Evolutionary conservation across 1,284 basidiomycete genomes (phyloP), one percentile per base, ranked within the genome.

Genomic region (Trametes hirsuta): DNA sequence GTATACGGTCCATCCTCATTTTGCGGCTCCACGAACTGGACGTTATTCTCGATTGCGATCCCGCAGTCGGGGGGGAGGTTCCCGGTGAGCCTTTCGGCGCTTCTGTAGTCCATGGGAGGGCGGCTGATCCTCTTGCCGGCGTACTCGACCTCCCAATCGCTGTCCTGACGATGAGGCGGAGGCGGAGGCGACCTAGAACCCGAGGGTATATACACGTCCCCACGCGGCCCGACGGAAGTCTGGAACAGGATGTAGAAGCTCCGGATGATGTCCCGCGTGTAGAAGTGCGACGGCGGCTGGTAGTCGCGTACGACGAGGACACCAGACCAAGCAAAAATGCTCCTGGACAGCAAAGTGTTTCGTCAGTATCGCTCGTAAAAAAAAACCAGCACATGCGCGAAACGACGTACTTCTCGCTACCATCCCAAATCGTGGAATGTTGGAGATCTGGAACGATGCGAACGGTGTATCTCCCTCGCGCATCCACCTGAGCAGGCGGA

Each of bases 401-500:
- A 30, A 30, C 18, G 5, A 52, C 56, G 22, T 41, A 58, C 56
- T 22, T 9, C 21, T 41, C 14, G 9, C 24, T 15, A 12, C 39
- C 44, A 4, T 52, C 56, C 56, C 56, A 58, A 10, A 58, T 41
- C 21, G 56, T 51, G 9, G 49, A 25, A 21, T 41, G 49, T 12
- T 30, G 14, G 1, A 10, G 5, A 30, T 47, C 56, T 10, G 56
- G 44, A 3, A 40, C 5, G 25, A 58, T 58, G 3, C 41, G 24
- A 6, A 52, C 25, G 2, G n/a, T 35, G 42, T 52, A 52, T 8
- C 56, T 42, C 18, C 47, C 21, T 10, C 8, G 18, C 2, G 40
- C 4, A 4, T n/a, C 6, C 18, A 11, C 1, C 2, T 15, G 35
- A 15, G 44, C 18, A 37, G 41, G 55, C 34, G 44, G 36, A n/a